Evolutionary conservation across 2,329 filamentous ascomycete genomes (phyloP), one percentile per base, ranked within the genome.

Genomic region (Cordyceps fumosorosea): DNA sequence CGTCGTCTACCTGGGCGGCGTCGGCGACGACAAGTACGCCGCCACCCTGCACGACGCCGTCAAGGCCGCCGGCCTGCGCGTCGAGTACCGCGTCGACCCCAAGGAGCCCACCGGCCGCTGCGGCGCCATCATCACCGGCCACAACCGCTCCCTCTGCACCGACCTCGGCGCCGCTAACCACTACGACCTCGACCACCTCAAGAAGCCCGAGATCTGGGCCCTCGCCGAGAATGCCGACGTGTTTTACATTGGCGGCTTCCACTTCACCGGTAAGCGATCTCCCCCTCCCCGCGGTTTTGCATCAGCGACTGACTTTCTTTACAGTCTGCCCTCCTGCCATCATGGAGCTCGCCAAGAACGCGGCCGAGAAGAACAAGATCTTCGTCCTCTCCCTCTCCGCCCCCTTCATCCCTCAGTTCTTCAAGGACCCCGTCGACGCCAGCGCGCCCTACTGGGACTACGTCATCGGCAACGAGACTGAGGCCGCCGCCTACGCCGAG

Each of bases 111-210:
- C 95, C 42, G 95, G 95, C 70, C 91, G 93, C 72, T 99, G 95
- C 77, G 95, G 91, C 77, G 95, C 95, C 67, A 85, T 99, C 76
- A 97, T 99, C 78, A 99, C 93, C 44, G 95, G 92, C 73, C 91
- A 96, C 83, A 89, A 98, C 86, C 88, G 95, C 71, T 92, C 88
- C 75, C 88, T 99, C 82, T 90, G 89, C 82, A 99, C 95, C 65
- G 92, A 98, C 73, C 89, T 99, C 63, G 95, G 89, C 65, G 95
- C 95, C 65, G 95, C 95, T 69, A 99, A 99, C 82, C 89, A 92
- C 81, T 99, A 99, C 81, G 93, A 93, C 78, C 76, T 97, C 58
- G 91, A 95, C 66, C 95, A 99, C 77, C 80, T 99, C 75, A 91
- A 96, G 85, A 85, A 87, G 75, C 89, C 91, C 60, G 86, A 93